These are phyloP conservation scores for Scheffersomyces lignosus DNA, from an alignment of 805 yeast genomes.

Conservation along the genomic window DNA sequence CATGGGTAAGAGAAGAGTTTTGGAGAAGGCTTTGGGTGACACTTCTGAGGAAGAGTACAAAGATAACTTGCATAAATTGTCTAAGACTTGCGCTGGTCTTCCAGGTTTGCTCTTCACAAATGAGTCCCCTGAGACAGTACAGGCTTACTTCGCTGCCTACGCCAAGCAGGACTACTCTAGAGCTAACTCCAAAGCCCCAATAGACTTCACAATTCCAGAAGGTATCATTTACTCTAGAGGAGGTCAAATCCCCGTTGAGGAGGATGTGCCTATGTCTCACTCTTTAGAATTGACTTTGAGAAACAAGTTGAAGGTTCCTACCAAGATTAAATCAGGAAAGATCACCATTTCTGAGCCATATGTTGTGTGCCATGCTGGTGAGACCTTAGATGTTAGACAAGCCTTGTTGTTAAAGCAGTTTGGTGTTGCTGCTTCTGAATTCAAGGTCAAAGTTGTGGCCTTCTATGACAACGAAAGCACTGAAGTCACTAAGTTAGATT, in stretches of 20 bases:
- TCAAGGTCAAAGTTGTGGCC: constrained; percentile 77
- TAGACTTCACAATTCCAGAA: constrained; percentile 81
- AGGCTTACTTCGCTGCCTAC: constrained; percentile 80
- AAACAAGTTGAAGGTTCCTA: constrained; percentile 86
- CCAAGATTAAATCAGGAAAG: constrained; percentile 87
- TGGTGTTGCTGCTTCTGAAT: constrained; percentile 92
- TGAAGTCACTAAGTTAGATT: constrained; percentile 24
- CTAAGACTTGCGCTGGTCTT: constrained; percentile 68
- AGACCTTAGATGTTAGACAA: constrained; percentile 82
- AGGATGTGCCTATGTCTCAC: constrained; percentile 95
- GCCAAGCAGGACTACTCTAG: constrained; percentile 82
- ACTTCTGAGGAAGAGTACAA: constrained; percentile 86
- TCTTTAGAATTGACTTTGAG: constrained; percentile 92
- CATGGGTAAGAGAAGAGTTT: constrained; percentile 89
- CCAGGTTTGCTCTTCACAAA: constrained; percentile 88
- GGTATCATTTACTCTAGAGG: constrained; percentile 95
- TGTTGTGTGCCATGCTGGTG: constrained; percentile 78
- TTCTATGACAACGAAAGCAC: constrained; percentile 66
- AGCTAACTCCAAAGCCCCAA: constrained; percentile 82
- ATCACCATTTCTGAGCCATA: constrained; percentile 74
- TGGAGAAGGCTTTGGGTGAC: constrained; percentile 90
- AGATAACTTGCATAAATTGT: constrained; percentile 73
- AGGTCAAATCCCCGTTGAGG: constrained; percentile 85
- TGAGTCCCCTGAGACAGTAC: constrained; percentile 86
- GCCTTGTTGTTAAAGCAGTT: constrained; percentile 90